A percentile compares a stretch with the other conserved stretches of the same genome.
These are phyloP conservation scores for Taphrina communis DNA, from an alignment of 1,139 yeast species.

Conservation along the genomic window DNA sequence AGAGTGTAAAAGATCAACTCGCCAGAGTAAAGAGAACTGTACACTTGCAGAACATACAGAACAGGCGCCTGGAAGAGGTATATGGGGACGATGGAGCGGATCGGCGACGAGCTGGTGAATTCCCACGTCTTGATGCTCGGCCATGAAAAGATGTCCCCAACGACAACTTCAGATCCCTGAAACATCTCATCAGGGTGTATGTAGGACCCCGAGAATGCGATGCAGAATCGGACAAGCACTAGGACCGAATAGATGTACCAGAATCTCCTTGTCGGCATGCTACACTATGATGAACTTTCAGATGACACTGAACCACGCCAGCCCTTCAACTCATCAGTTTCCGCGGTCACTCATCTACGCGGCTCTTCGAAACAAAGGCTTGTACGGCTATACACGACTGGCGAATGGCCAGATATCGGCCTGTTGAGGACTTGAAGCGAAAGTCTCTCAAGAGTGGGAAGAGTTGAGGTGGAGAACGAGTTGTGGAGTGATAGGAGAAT, in stretches of 20 bases:
- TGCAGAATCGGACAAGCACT: conserved; percentile 56
- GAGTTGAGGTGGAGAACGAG: neutral
- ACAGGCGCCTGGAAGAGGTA: conserved; percentile 72
- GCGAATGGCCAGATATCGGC: no score
- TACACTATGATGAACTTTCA: neutral
- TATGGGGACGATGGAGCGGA: conserved; percentile 75
- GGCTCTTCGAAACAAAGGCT: no score
- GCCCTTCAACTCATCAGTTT: no score
- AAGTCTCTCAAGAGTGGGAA: no score
- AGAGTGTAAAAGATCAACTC: conserved; percentile 60
- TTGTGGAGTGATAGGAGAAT: no score
- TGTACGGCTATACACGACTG: no score
- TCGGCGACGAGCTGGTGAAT: conserved; percentile 63
- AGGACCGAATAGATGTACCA: conserved; percentile 42
- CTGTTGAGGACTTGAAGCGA: no score
- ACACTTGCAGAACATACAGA: conserved; percentile 50
- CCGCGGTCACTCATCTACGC: no score
- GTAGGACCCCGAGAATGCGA: conserved; percentile 77
- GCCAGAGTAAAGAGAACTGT: conserved; percentile 49
- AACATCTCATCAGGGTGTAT: conserved; percentile 98
- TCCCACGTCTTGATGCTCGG: conserved; percentile 82
- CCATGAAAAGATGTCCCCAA: conserved; percentile 50
- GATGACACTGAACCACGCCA: no score
- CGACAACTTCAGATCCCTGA: conserved; percentile 79
- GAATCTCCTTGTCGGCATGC: neutral